Base-by-base conservation (phyloP, 2,329 filamentous ascomycete genomes). In the Pseudocercospora musae region DNA sequence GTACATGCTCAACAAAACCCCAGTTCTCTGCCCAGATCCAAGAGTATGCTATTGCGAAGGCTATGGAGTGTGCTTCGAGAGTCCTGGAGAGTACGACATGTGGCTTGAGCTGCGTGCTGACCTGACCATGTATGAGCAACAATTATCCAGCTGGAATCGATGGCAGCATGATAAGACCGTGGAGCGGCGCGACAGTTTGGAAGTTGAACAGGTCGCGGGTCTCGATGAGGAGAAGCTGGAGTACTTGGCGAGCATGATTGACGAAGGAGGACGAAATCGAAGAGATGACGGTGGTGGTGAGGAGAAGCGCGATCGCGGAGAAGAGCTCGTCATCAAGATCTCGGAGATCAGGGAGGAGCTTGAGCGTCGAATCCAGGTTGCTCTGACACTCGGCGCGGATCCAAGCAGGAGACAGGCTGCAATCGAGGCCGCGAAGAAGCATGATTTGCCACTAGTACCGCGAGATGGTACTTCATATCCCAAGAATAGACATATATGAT, bases 41-140 rank as follows among this genome's bases (percentile, higher is more conserved):
- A 78, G 83, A 59, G 72, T 82, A 0, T 89, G 87, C 73, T 86
- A 86, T 63, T 89, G 87, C 69, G 85, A 88, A 59, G 85, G 84
- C 4, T 89, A 83, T 50, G 86, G 86, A 1, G 76, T 85, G 11
- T 89, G 87, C 69, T 87, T 87, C 64, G 83, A 81, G 13, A 78
- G 78, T 3, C 77, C 81, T 37, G 73, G 79, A 1, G 73, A 79
- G 56, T 86, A 80, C 57, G 73, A 80, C 23, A 72, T 76, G n/a
- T 87, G 79, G 69, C 78, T 81, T 27, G 77, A 80, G 20, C 63
- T 82, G 11, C 75, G 78, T 49, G 77, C 74, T 20, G 71, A 79
- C 59, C 74, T 80, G 57, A 64, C 75, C 1, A 74, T 78, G 44
- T 71, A 77, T 10, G 73, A 80, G 58, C 62, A 72, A 10, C 76